These are phyloP conservation scores for Magnolia sinica DNA, from an alignment of 164 flowering plant genomes.

Conservation along the genomic window DNA sequence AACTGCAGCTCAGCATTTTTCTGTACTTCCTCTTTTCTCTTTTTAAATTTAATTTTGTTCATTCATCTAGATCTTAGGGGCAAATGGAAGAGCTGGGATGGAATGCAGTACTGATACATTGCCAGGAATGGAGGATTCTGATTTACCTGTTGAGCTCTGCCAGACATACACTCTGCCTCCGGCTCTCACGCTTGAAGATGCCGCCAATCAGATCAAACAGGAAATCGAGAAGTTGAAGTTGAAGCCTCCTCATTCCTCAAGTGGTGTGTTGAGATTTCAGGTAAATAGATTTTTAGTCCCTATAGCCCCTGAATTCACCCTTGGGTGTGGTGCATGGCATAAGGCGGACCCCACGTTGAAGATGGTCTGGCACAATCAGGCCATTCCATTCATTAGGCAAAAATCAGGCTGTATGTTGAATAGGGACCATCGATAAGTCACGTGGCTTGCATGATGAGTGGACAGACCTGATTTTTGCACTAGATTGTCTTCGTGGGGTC, in stretches of 20 bases:
- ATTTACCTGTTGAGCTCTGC: conserved; percentile 51
- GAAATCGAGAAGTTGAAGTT: conserved; percentile 55
- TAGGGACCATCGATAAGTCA: too few relatives aligned
- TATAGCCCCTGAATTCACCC: background rate
- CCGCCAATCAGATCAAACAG: conserved; percentile 49
- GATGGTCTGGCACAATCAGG: background rate
- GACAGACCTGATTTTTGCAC: too few relatives aligned
- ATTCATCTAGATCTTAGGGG: background rate
- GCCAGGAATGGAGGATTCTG: conserved; percentile 32
- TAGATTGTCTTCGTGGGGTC: too few relatives aligned
- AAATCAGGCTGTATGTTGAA: too few relatives aligned
- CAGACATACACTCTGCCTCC: conserved; percentile 62
- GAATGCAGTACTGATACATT: conserved; percentile 7
- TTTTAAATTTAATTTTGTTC: background rate
- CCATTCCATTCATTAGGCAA: background rate
- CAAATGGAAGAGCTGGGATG: background rate
- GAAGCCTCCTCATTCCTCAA: conserved; percentile 45
- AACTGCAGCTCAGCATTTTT: background rate
- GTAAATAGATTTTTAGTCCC: conserved; percentile 26
- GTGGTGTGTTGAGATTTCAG: conserved; percentile 76
- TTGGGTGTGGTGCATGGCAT: background rate
- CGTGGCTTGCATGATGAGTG: too few relatives aligned
- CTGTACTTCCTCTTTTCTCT: background rate
- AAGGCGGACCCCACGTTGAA: background rate
- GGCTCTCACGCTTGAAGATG: conserved; percentile 69